These are phyloP conservation scores for Meripilus lineatus DNA, from an alignment of 1,284 basidiomycete species.

Conservation along the genomic window DNA sequence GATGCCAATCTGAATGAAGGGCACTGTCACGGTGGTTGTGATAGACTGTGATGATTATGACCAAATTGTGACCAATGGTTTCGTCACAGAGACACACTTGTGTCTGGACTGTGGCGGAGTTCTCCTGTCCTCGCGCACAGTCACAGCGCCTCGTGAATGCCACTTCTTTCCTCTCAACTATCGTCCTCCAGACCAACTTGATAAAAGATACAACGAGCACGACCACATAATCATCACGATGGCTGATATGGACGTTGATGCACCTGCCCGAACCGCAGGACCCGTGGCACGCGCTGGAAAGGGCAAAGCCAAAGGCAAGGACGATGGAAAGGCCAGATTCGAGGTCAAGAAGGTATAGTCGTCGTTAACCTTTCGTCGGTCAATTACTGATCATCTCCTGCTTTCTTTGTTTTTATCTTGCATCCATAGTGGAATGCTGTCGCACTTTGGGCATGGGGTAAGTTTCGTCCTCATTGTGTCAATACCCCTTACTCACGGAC, in stretches of 20 bases:
- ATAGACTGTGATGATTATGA: too few species aligned
- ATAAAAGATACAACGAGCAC: too few species aligned
- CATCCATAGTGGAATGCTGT: conserved; percentile 88
- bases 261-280: too few species aligned
- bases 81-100: too few species aligned
- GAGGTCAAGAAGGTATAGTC: conserved; percentile 93
- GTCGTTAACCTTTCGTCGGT: too few species aligned
- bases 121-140: too few species aligned
- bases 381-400: conserved; percentile 3
- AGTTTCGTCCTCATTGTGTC: conserved; percentile 18
- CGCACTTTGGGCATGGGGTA: conserved; percentile 95
- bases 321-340: conserved; percentile 59
- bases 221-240: conserved; percentile 36
- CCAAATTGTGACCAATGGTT: too few species aligned
- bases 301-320: conserved; percentile 48
- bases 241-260: conserved; percentile 82
- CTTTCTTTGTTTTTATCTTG: background rate
- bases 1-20: background rate
- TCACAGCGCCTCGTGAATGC: too few species aligned
- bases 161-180: background rate
- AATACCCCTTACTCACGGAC: conserved; percentile 1
- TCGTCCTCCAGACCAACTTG: background rate
- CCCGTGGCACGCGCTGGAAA: conserved; percentile 25
- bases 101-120: conserved; percentile 1
- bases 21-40: too few species aligned